Evolutionary conservation across 2,329 filamentous ascomycete genomes (phyloP), one percentile per base, ranked within the genome.

Genomic region (Akanthomyces muscarius): DNA sequence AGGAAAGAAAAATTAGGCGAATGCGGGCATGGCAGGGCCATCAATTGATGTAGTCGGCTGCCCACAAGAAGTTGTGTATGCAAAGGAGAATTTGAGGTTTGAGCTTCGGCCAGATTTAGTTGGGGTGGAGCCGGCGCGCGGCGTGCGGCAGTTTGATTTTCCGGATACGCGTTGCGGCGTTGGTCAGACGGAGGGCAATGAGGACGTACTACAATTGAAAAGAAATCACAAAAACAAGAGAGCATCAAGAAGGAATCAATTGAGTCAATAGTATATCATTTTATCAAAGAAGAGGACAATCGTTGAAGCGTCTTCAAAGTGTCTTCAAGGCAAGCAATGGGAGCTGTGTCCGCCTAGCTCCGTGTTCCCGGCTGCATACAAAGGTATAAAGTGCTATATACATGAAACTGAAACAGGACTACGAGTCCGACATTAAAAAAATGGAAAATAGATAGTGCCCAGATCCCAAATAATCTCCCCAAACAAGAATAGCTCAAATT

Each of bases 1-100:
- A 62, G 18, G 33, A 36, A 42, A 51, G 21, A 45, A 3, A n/a
- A 6, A 36, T 25, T 38, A 18, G 4, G 61, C 18, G 14, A 28
- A 5, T n/a, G 30, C 4, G 28, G 45, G 69, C 65, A 70, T 71
- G 67, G 61, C 63, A 65, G 64, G 64, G 63, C 58, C 62, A 47
- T 67, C 69, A 69, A 68, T 69, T 70, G 69, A 64, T 64, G 60
- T n/a, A 28, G 50, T 33, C n/a, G 18, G 38, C 33, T 45, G 44
- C 6, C 3, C 60, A 48, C 48, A 8, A 21, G 54, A 47, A 23
- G 64, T 62, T 66, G 63, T 11, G 63, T 63, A 18, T 61, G 52
- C 64, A 65, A 66, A 41, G 47, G 51, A 62, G 60, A 55, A 55
- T 38, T 56, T 55, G 30, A 48, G 42, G 54, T 58, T 48, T 38